Evolutionary conservation across 306 rosid species (phyloP).

Genomic region (Cicer yamashitae): DNA sequence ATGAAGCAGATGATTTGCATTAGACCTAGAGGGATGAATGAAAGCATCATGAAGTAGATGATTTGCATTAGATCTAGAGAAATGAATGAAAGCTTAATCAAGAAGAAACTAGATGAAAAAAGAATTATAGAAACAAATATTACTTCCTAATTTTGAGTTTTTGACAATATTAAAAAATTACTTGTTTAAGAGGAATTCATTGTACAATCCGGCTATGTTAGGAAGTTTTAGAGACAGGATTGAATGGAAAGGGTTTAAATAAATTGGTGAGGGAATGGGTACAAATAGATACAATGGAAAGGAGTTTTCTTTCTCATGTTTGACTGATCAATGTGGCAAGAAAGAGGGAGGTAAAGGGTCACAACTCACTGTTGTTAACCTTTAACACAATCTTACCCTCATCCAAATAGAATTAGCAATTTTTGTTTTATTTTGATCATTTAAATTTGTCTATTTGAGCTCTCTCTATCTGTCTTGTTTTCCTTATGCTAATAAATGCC

Average conservation of each 20-base stretch:
- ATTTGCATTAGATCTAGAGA: neutral
- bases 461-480: conserved; percentile 10
- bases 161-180: neutral
- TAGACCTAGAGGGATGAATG: too few relatives aligned
- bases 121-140: neutral
- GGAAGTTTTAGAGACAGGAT: conserved; percentile 6
- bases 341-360: neutral
- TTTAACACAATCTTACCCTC: neutral
- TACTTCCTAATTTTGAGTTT: conserved; percentile 5
- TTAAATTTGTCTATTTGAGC: conserved; percentile 14
- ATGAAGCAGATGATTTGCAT: too few relatives aligned
- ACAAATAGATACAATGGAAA: neutral
- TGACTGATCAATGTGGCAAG: neutral
- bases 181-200: neutral
- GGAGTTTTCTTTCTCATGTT: neutral
- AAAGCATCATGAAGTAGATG: neutral
- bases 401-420: neutral
- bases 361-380: neutral
- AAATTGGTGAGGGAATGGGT: neutral
- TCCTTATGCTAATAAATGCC: too few relatives aligned
- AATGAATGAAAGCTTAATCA: neutral
- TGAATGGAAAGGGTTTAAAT: neutral
- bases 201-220: neutral
- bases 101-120: neutral
- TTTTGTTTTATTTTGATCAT: neutral